Base-by-base conservation (phyloP, 2,329 filamentous ascomycete species). In the Clarireedia monteithiana region DNA sequence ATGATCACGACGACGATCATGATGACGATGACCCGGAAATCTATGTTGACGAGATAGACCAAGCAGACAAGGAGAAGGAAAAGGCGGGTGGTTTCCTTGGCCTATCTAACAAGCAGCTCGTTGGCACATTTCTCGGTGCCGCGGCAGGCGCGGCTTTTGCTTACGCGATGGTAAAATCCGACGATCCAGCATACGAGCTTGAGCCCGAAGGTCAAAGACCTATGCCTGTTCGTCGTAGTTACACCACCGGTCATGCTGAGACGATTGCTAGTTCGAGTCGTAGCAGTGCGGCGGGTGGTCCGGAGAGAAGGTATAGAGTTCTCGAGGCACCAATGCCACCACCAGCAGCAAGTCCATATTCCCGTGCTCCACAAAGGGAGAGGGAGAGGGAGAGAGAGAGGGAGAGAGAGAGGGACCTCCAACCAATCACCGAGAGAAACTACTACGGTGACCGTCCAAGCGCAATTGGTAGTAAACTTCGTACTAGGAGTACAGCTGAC, bases 71-170 rank as follows among this genome's bases (percentile, higher is more conserved):
- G 4, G 26, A 49, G 46, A 52, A 50, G 12, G 47, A 38, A 5
- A 40, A 50, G 27, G 27, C 40, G 20, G 51, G 42, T 49, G 51
- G 56, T 1, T 24, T 46, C 9, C 48, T 53, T n/a, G 63, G 80
- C 4, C 72, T 81, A 40, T 77, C 75, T 50, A 77, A 82, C 42
- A 84, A 84, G 62, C 81, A 82, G 20, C 77, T 91, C 44, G 77
- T 94, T 47, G 88, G 89, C 6, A 86, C 88, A 6, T 75, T 95
- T 10, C 77, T 95, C 49, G 89, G 89, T 45, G 88, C 87, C 34
- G 89, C 88, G 15, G 88, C 88, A 17, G 88, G 87, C 40, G 88
- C 85, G 38, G 87, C 86, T 9, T 75, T 88, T 42, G 86, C 88
- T 9, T 95, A 94, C 71, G 84, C 83, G 23, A 84, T 90, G 74